Percentiles rank a stretch among this genome's conserved stretches.
Conservation (phyloP, 2,329 filamentous ascomycete species). For the Cladophialophora chaetospira region DNA sequence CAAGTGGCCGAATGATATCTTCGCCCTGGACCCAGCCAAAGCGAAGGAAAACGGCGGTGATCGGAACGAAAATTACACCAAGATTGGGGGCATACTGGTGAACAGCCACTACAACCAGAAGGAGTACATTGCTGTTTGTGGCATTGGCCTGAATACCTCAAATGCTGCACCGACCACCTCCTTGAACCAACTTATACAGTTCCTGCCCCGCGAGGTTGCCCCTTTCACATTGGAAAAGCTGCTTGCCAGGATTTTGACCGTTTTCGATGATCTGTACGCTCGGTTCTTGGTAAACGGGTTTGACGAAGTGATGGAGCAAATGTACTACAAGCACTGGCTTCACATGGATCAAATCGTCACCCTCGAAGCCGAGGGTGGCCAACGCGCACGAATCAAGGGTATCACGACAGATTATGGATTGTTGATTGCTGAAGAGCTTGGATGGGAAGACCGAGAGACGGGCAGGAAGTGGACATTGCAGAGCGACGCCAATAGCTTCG, state of each 20-base stretch:
- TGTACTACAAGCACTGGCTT: constrained; percentile 83
- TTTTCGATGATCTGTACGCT: constrained; percentile 75
- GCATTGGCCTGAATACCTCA: constrained; percentile 81
- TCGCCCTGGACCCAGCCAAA: constrained; percentile 62
- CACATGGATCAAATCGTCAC: constrained; percentile 75
- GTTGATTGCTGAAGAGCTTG: constrained; percentile 79
- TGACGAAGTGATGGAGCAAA: constrained; percentile 67
- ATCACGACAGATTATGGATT: constrained; percentile 93
- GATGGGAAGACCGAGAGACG: constrained; percentile 69
- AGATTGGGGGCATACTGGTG: constrained; percentile 90
- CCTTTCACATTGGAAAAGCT: constrained; percentile 74
- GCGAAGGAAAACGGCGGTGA: constrained; percentile 25
- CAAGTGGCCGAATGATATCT: constrained; percentile 98
- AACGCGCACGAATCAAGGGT: constrained; percentile 74
- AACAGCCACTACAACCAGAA: constrained; percentile 79
- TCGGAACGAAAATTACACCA: constrained; percentile 62
- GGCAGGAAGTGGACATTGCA: constrained; percentile 82
- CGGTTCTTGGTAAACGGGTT: constrained; percentile 77
- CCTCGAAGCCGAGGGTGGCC: constrained; percentile 72
- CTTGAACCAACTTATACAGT: constrained; percentile 68
- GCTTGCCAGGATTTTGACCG: constrained; percentile 75
- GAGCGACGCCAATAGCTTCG: constrained; percentile 97
- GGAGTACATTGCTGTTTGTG: constrained; percentile 81
- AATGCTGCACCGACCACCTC: constrained; percentile 87
- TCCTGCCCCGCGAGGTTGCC: constrained; percentile 40